phyloP scores from a whole-genome alignment of 2,329 filamentous ascomycete genomes.

The Dryadomyces quercivorus region DNA sequence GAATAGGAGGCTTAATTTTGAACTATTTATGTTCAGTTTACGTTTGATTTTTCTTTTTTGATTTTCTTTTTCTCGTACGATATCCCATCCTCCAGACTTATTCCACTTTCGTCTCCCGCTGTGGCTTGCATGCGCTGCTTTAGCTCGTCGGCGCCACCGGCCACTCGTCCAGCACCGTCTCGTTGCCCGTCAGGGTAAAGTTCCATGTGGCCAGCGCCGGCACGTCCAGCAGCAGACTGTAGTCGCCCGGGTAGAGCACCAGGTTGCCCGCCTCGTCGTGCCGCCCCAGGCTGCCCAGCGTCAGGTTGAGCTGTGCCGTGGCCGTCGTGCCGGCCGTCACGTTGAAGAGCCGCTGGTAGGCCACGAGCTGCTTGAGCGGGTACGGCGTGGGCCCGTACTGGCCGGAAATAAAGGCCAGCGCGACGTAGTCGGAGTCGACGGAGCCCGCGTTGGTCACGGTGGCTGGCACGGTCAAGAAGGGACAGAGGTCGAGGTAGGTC shows the following conservation, averaged over 20 bases:
- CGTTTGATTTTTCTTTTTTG: too few relatives aligned
- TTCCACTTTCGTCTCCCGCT: too few relatives aligned
- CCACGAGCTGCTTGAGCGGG: slow-evolving; percentile 38
- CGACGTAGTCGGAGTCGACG: slow-evolving; percentile 37
- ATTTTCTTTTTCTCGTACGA: too few relatives aligned
- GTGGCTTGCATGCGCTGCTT: too few relatives aligned
- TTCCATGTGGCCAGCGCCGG: slow-evolving; percentile 25
- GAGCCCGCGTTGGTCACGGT: slow-evolving; percentile 35
- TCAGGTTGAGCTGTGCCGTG: slow-evolving; percentile 26
- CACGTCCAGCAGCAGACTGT: slow-evolving; percentile 32
- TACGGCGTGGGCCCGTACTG: slow-evolving; percentile 33
- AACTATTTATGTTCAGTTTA: too few relatives aligned
- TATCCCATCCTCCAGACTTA: too few relatives aligned
- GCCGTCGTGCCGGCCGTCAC: slow-evolving; percentile 20
- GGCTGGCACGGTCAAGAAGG: slow-evolving; percentile 10
- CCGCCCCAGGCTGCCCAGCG: slow-evolving; percentile 35
- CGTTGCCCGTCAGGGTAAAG: slow-evolving; percentile 33
- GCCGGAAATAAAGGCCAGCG: slow-evolving; percentile 35
- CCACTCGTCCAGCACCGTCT: slow-evolving; percentile 24
- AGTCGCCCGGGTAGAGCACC: slow-evolving; percentile 41
- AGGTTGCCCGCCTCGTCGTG: slow-evolving; percentile 36
- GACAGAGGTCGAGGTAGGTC: slow-evolving; percentile 18
- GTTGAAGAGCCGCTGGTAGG: slow-evolving; percentile 32
- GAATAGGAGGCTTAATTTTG: too few relatives aligned
- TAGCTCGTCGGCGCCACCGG: too few relatives aligned